Base-by-base conservation (phyloP, 257 asterid species). In the Solanum neorickii region DNA sequence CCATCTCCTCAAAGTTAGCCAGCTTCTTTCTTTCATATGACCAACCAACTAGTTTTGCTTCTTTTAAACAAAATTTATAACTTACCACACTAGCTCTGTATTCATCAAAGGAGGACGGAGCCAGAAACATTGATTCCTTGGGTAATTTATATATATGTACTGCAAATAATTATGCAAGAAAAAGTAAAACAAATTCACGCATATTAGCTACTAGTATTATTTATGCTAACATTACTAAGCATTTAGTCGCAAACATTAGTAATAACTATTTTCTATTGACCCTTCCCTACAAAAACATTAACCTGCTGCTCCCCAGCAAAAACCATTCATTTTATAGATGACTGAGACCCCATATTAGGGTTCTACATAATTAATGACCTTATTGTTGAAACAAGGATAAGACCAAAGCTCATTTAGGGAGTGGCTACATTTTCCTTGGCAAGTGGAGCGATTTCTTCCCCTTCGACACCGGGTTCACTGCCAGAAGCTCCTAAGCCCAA, bases 351-450 rank as follows among this genome's bases (percentile, higher is more conserved):
- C n/a, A 27, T 66, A 62, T 8, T 70, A 35, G 49, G 49, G 47
- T 73, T 20, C 31, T 74, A 74, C 31, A 37, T 20, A 21, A 49
- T 76, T 15, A 25, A 37, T 37, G 27, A 20, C 3, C 69, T 82
- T 29, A 16, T 29, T 49, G 44, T 29, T 29, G 52, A 86, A 70
- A 46, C 52, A 12, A 31, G 31, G 78, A 84, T 6, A 23, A 59
- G 47, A 42, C 49, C 39, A 15, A 39, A 41, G 23, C 70, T 16
- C 86, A 29, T 86, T 92, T 93, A 96, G 69, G 99, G 99, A 42
- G 98, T 91, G 85, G 98, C 94, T 16, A 94, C 94, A 29, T 94
- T 97, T 90, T 97, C 98, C 93, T 92, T 95, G 84, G 98, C 94
- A 9, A 93, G 94, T 16, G 99, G 98, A 35, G 95, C 95, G 13